Percentiles rank a stretch among this genome's conserved stretches.
Evolutionary conservation across 1,284 basidiomycete genomes (phyloP).

Genomic region (Ceratobasidium sp.): DNA sequence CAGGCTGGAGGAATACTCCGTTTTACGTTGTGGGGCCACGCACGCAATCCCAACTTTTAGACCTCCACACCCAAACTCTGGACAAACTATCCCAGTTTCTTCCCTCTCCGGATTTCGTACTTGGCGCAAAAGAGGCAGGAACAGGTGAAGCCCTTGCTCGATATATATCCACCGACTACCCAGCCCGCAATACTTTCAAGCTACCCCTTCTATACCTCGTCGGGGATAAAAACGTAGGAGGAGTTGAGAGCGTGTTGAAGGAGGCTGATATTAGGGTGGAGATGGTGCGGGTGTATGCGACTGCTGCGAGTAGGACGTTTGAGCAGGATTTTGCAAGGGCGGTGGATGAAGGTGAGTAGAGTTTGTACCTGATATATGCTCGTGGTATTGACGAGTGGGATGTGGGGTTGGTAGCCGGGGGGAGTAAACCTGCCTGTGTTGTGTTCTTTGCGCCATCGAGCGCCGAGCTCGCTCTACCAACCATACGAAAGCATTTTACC

Average conservation of each 20-base stretch:
- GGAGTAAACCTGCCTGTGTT: slow-evolving; percentile 56
- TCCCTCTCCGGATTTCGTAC: slow-evolving; percentile 56
- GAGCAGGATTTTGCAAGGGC: slow-evolving; percentile 58
- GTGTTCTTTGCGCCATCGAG: slow-evolving; percentile 80
- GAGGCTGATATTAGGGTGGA: slow-evolving; percentile 61
- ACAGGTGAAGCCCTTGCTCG: slow-evolving; percentile 71
- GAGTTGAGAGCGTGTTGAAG: slow-evolving; percentile 64
- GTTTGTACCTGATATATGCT: too few relatives aligned
- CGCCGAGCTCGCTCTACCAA: slow-evolving; percentile 66
- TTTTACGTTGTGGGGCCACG: slow-evolving; percentile 80
- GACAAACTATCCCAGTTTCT: background rate
- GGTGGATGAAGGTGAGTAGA: slow-evolving; percentile 50
- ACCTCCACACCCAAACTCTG: slow-evolving; percentile 54
- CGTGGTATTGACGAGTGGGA: background rate
- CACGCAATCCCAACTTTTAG: slow-evolving; percentile 63
- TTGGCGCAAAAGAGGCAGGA: slow-evolving; percentile 68
- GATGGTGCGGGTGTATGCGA: slow-evolving; percentile 72
- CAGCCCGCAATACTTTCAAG: slow-evolving; percentile 26
- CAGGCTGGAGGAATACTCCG: slow-evolving; percentile 55
- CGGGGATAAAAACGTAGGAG: slow-evolving; percentile 84
- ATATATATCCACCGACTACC: slow-evolving; percentile 67
- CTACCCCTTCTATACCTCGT: slow-evolving; percentile 71
- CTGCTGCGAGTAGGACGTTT: slow-evolving; percentile 66
- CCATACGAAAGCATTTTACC: slow-evolving; percentile 61
- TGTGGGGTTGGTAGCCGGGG: background rate